phyloP scores from a whole-genome alignment of 2,329 filamentous ascomycete species.

The Arthrobotrys pseudoclavata region DNA sequence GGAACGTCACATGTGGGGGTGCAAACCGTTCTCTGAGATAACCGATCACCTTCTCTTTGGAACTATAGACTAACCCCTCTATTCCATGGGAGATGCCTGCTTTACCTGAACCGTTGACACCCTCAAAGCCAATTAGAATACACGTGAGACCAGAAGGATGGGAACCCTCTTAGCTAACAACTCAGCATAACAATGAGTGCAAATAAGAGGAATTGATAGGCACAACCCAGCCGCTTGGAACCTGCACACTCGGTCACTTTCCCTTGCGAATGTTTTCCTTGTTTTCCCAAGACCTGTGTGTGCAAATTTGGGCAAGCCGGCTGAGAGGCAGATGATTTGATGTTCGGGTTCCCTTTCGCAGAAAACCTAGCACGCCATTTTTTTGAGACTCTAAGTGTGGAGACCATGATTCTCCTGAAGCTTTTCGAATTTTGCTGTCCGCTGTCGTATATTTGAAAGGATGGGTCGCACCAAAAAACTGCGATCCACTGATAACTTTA shows the following conservation, averaged over 20 bases:
- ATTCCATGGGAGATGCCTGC: constrained; percentile 10
- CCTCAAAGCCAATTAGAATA: constrained; percentile 7
- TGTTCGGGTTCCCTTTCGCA: constrained; percentile 1
- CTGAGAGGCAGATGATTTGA: constrained; percentile 34
- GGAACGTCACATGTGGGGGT: constrained; percentile 17
- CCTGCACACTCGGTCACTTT: constrained; percentile 46
- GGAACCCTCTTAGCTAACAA: constrained; percentile 2
- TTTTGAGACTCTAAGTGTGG: constrained; percentile 7
- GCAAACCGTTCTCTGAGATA: constrained; percentile 8
- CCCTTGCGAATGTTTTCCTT: constrained; percentile 25
- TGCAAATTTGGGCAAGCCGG: constrained; percentile 29
- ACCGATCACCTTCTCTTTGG: constrained; percentile 3
- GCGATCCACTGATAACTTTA: constrained; percentile 32
- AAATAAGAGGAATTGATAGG: constrained; percentile 16
- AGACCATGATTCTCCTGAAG: constrained; percentile 27
- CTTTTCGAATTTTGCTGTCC: neutral
- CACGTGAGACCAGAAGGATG: constrained; percentile 2
- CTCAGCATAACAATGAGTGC: neutral
- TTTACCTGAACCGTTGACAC: constrained; percentile 4
- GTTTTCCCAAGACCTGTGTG: constrained; percentile 23
- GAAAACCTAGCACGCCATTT: constrained; percentile 33
- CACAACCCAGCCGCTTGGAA: constrained; percentile 24
- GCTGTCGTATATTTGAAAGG: constrained; percentile 30
- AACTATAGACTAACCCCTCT: neutral
- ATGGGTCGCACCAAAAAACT: constrained; percentile 15